Conservation (phyloP, 441 rosid genomes). For the Eutrema salsugineum region DNA sequence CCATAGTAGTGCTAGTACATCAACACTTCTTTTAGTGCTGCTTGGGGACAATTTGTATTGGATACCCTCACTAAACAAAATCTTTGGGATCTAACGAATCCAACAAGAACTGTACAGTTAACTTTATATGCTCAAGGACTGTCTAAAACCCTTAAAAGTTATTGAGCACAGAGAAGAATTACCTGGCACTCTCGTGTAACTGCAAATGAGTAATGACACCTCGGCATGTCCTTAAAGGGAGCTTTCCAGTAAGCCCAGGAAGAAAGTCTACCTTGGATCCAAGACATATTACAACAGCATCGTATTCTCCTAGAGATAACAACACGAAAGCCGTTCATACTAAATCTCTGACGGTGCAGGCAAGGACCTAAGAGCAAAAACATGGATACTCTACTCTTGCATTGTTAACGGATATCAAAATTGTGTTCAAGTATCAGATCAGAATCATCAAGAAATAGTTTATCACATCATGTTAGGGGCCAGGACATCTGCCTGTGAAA, state of each 20-base stretch:
- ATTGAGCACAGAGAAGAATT: conserved; percentile 9
- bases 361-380: neutral
- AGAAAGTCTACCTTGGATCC: conserved; percentile 69
- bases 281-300: conserved; percentile 74
- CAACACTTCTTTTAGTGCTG: neutral
- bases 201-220: conserved; percentile 74
- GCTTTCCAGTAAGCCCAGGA: conserved; percentile 73
- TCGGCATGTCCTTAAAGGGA: conserved; percentile 89
- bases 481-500: neutral
- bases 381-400: neutral
- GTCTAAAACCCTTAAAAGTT: neutral
- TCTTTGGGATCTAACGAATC: neutral
- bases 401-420: neutral
- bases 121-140: neutral
- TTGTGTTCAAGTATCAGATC: neutral
- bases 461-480: neutral
- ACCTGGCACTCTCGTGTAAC: conserved; percentile 53
- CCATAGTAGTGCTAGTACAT: neutral
- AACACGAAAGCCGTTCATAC: neutral
- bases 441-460: neutral
- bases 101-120: neutral
- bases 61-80: neutral
- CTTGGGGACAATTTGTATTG: neutral
- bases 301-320: conserved; percentile 54
- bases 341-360: neutral